Base-by-base conservation (phyloP, 306 rosid species). In the Lithocarpus polystachyus region DNA sequence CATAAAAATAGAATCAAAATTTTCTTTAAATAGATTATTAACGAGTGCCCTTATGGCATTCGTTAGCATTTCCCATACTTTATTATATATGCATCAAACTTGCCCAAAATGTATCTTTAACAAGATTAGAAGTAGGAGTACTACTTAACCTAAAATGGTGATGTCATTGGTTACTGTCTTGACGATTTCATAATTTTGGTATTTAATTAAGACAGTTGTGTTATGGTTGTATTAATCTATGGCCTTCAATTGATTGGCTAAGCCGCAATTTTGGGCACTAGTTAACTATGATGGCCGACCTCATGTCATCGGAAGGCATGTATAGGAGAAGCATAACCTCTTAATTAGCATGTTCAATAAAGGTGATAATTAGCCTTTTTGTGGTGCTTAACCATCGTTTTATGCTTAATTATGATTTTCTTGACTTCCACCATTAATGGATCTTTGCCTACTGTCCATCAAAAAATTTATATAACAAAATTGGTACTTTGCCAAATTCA, bases 341-440 rank as follows among this genome's bases (percentile, higher is more conserved):
- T 31, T 68, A 70, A 17, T 29, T 71, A n/a, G 74, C 26, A 74
- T 82, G 80, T 77, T 85, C 80, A 75, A 84, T 69, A 80, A 68
- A 74, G 75, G 84, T 75, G 78, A 82, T 82, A 67, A 84, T 80
- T 85, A 72, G 53, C 69, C 61, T 75, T 61, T 56, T 17, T 56
- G 52, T 68, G 71, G 84, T 82, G 85, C 88, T 74, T 83, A 79
- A 85, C 82, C 78, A 81, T 76, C 77, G 79, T 35, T 85, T 79
- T 73, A 40, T 80, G 45, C 48, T 59, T 74, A 79, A 87, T 87
- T 59, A 88, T 88, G 84, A 71, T 81, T 10, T 40, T 59, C 81
- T 84, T 82, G 90, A 89, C 87, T 72, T 56, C 24, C 31, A 23
- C 84, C 87, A 79, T 76, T 81, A 59, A 60, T 69, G 67, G 78